Percentiles rank a stretch among this genome's conserved stretches.
These are phyloP conservation scores for thale cress (Arabidopsis thaliana) DNA, from an alignment of 345 rosid species.

Conservation along the genomic window TAIR10.1 NC_003074.8:11447501-11448000, in stretches of 20 bases:
- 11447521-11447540: constrained; percentile 49
- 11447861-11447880: background rate
- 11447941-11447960: constrained; percentile 37
- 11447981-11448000: background rate
- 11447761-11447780: constrained; percentile 29
- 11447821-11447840: constrained; percentile 21
- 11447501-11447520: constrained; percentile 47
- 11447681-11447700: constrained; percentile 45
- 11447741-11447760: constrained; percentile 50
- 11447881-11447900: constrained; percentile 39
- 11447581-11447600: constrained; percentile 44
- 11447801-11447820: constrained; percentile 37
- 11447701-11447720: constrained; percentile 51
- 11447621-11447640: constrained; percentile 47
- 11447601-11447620: constrained; percentile 47
- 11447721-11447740: constrained; percentile 34
- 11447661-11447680: constrained; percentile 44
- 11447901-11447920: constrained; percentile 43
- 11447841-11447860: constrained; percentile 48
- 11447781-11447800: constrained; percentile 29
- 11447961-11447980: background rate
- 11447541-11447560: constrained; percentile 36
- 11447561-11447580: constrained; percentile 44
- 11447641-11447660: constrained; percentile 46
- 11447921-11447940: constrained; percentile 44